Conservation (phyloP, 2,329 filamentous ascomycete genomes). For the Aspergillus aculeatus region DNA sequence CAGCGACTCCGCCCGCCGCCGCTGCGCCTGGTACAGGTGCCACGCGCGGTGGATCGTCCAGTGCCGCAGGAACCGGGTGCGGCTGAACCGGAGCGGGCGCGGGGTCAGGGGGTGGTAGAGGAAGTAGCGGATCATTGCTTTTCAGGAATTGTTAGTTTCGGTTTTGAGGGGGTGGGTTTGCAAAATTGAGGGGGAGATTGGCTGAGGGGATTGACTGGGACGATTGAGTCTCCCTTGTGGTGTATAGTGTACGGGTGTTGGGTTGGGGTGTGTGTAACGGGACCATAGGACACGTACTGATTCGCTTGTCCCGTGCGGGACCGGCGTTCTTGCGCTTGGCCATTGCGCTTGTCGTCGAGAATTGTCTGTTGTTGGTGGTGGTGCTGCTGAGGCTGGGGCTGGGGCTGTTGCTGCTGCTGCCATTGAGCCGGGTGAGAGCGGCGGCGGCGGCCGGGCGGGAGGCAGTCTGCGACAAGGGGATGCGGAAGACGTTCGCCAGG, state of each 20-base stretch:
- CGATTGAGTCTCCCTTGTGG: background rate
- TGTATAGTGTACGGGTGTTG: no score
- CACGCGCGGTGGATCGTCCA: conserved; percentile 99
- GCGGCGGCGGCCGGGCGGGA: conserved; percentile 26
- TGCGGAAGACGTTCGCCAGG: conserved; percentile 46
- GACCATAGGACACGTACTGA: conserved; percentile 36
- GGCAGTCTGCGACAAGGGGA: conserved; percentile 37
- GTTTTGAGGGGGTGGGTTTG: conserved; percentile 5
- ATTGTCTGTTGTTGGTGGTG: conserved; percentile 15
- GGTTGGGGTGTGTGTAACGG: no score
- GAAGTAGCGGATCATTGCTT: conserved; percentile 67
- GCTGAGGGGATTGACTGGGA: background rate
- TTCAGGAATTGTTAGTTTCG: conserved; percentile 15
- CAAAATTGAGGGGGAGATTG: no score
- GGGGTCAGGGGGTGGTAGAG: conserved; percentile 67
- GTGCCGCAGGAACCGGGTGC: conserved; percentile 83
- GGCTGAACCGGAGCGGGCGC: conserved; percentile 81
- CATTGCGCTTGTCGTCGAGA: conserved; percentile 17
- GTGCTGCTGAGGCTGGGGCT: background rate
- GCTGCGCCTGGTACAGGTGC: conserved; percentile 73
- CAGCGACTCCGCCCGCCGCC: conserved; percentile 61
- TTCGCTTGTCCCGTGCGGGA: conserved; percentile 38
- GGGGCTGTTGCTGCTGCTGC: background rate
- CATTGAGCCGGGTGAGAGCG: conserved; percentile 2
- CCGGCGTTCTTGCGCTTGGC: conserved; percentile 38